Evolutionary conservation across 345 rosid species (phyloP), one percentile per base, ranked within the genome.

Genomic region (Barbarea vulgaris): DNA sequence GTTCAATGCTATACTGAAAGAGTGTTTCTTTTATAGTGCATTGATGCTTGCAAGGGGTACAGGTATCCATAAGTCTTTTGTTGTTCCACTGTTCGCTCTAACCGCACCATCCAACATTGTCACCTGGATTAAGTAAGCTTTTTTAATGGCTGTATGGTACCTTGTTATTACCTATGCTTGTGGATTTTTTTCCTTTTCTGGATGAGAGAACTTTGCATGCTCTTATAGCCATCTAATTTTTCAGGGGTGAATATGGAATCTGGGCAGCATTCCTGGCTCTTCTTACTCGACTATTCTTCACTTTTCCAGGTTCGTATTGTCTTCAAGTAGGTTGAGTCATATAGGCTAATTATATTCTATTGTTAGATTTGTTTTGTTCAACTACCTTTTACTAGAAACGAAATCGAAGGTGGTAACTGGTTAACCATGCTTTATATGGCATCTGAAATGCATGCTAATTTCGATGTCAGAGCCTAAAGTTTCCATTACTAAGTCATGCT

Each of bases 171-270:
- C 75, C 19, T n/a, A 37, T 21, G 36, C 25, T 62, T 69, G 10
- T 52, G 48, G 41, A 21, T 42, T 58, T 58, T 57, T 24, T 51
- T 51, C 11, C 6, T 2, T 60, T 19, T 34, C 9, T 33, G 44
- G 22, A 44, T 30, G 21, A 64, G 60, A 25, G 42, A 39, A 51
- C 9, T 76, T 67, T 51, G 8, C 15, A 14, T 52, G 17, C 1
- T 64, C 17, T 2, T 68, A 28, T 4, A 21, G 61, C 8, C 9
- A 14, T 70, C 59, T 81, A 8, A 46, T 58, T 81, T 86, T 86
- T 72, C 85, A 95, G 97, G 85, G 89, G 97, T 58, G 96, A 95
- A 22, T 90, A 91, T 89, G 99, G 97, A 21, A 36, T 87, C 25
- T 95, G 97, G 99, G 50, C 93, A 22, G 91, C 96, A 12, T 89